Evolutionary conservation across 1,284 basidiomycete genomes (phyloP), one percentile per base, ranked within the genome.

Genomic region (Ustilago curta): DNA sequence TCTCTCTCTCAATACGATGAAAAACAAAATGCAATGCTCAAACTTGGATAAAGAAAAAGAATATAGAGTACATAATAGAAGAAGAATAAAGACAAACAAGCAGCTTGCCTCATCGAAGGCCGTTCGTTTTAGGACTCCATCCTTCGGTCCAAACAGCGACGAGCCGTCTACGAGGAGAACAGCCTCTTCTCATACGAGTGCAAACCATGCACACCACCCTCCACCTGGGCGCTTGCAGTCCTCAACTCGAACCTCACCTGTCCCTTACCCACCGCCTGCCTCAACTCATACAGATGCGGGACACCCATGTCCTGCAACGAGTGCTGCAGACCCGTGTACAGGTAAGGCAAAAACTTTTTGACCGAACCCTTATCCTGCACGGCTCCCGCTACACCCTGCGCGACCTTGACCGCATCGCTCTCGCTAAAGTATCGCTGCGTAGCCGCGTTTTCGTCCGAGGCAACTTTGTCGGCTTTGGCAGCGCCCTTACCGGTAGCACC

Each of bases 391-490:
- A 99, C 97, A 72, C 96, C 96, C 80, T 86, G 85, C 5, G 96
- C 96, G 56, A 99, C 97, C 88, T 98, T 97, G 86, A 99, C 91
- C 2, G 92, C 89, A 66, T 94, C 95, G 66, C 90, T 90, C 87
- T 99, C 97, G 37, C 94, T 97, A 87, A 99, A 99, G 88, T 99
- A 99, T 37, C 96, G 90, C 49, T 94, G 91, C 3, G 95, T 98
- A 4, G 97, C 97, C 16, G 96, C 96, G 83, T 98, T 99, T 49
- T 77, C 77, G 86, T 89, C 75, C 86, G 86, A 59, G 45, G 80
- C 72, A 85, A 87, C n/a, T 85, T 84, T 5, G 87, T 86, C 64
- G 87, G 88, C 85, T 89, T 91, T 77, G 66, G 74, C 80, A 35
- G 84, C 72, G 71, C 87, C 62, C 86, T 84, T 32, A 86, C 87